phyloP scores from a whole-genome alignment of 2,329 filamentous ascomycete genomes.

The Endocalyx cinctus region DNA sequence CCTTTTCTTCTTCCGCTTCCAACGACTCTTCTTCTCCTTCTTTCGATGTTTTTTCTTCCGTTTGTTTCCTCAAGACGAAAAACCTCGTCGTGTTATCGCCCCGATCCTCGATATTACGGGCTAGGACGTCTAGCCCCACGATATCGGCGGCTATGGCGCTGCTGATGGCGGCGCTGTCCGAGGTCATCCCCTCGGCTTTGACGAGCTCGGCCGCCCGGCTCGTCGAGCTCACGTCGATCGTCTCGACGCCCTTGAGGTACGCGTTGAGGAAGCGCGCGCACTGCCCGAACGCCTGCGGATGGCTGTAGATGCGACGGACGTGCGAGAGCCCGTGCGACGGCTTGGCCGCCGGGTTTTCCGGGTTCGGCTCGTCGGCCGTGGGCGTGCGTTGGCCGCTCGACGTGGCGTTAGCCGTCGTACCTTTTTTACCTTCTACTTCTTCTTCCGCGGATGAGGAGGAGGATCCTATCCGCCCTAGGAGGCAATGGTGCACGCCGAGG shows the following conservation, averaged over 20 bases:
- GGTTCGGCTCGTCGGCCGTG: constrained; percentile 40
- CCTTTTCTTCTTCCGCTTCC: constrained; percentile 2
- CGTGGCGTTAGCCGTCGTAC: constrained; percentile 20
- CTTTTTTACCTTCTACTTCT: constrained; percentile 15
- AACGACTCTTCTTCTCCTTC: background rate
- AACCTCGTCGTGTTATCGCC: constrained; percentile 77
- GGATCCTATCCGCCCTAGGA: constrained; percentile 53
- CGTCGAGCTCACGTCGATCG: constrained; percentile 77
- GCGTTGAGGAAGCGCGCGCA: constrained; percentile 70
- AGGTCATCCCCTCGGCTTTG: constrained; percentile 49
- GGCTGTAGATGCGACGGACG: constrained; percentile 78
- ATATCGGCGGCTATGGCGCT: constrained; percentile 67
- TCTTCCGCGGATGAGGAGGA: constrained; percentile 4
- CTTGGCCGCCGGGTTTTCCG: constrained; percentile 38
- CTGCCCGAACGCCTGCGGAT: constrained; percentile 94
- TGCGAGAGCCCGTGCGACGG: constrained; percentile 51
- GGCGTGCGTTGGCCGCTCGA: constrained; percentile 43
- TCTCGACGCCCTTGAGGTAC: constrained; percentile 69
- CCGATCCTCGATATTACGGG: constrained; percentile 65
- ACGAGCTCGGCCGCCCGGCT: constrained; percentile 79
- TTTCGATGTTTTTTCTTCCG: background rate
- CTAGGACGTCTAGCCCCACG: constrained; percentile 65
- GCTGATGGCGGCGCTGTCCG: constrained; percentile 64
- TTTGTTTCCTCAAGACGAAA: constrained; percentile 52
- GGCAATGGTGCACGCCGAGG: constrained; percentile 81